These are phyloP conservation scores for Chrysochromulina parva DNA, from an alignment of 78 protist species.

Conservation along the genomic window DNA sequence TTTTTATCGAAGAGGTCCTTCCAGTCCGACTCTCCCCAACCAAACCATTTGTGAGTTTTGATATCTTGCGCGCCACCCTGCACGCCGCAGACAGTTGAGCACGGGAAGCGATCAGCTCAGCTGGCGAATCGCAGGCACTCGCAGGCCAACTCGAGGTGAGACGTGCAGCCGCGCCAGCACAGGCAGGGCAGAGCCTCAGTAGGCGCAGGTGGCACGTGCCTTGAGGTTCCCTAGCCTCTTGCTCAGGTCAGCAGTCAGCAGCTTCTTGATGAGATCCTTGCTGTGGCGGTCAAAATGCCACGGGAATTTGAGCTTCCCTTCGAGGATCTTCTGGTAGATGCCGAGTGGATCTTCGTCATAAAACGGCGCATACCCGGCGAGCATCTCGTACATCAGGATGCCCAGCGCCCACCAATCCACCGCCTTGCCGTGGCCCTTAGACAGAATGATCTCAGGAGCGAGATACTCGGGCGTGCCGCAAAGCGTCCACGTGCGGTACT, in stretches of 20 bases:
- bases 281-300: conserved; percentile 76
- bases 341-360: conserved; percentile 84
- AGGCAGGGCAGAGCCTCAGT: neutral
- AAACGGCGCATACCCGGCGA: conserved; percentile 86
- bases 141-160: neutral
- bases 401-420: conserved; percentile 98
- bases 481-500: conserved; percentile 83
- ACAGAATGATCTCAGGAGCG: conserved; percentile 87
- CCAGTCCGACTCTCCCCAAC: conserved; percentile 80
- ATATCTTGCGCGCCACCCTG: conserved; percentile 87
- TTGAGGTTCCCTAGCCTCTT: conserved; percentile 84
- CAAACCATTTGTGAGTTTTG: conserved; percentile 88
- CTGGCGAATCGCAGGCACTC: neutral
- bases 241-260: conserved; percentile 82
- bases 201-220: neutral
- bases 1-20: conserved; percentile 50
- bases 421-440: conserved; percentile 89
- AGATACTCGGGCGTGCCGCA: conserved; percentile 94
- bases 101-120: neutral
- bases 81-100: neutral
- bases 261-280: conserved; percentile 79
- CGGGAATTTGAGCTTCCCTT: conserved; percentile 82
- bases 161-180: neutral
- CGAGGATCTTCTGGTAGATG: conserved; percentile 89
- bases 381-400: conserved; percentile 75